A percentile compares a stretch with the other conserved stretches of the same genome.
phyloP scores from a whole-genome alignment of 192 early-diverging fungal species.

The Globomyces pollinis-pini region DNA sequence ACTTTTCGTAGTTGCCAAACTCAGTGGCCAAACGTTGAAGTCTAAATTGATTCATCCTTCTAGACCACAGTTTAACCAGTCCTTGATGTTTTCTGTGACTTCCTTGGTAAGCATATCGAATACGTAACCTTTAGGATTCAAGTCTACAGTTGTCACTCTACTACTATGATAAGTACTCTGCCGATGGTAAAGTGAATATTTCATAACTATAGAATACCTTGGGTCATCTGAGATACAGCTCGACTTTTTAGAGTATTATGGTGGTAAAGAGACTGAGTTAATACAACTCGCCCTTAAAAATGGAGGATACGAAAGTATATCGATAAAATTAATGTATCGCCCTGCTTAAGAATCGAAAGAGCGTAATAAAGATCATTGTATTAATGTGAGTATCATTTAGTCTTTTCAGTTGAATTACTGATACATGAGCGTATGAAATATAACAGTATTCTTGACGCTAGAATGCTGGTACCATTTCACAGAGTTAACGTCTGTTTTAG shows the following conservation, averaged over 20 bases:
- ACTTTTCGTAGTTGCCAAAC: slow-evolving; percentile 17
- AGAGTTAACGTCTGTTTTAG: too few relatives aligned
- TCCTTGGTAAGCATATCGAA: too few relatives aligned
- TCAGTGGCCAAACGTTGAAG: slow-evolving; percentile 21
- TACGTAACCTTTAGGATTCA: too few relatives aligned
- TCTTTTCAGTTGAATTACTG: too few relatives aligned
- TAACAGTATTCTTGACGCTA: too few relatives aligned
- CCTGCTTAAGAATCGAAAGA: too few relatives aligned
- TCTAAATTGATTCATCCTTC: slow-evolving; percentile 15
- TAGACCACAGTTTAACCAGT: slow-evolving; percentile 24
- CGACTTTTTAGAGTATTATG: slow-evolving; percentile 41
- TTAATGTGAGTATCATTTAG: too few relatives aligned
- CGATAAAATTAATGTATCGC: background rate
- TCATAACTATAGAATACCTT: slow-evolving; percentile 20
- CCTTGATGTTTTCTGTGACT: slow-evolving; percentile 26
- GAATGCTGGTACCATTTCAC: too few relatives aligned
- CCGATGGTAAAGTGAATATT: slow-evolving; percentile 29
- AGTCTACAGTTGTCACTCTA: slow-evolving; percentile 24
- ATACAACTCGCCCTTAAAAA: slow-evolving; percentile 22
- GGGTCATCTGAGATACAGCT: slow-evolving; percentile 27
- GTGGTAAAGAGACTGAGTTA: slow-evolving; percentile 30
- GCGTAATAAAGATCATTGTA: too few relatives aligned
- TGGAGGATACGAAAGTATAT: background rate
- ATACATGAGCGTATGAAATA: too few relatives aligned
- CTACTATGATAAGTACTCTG: slow-evolving; percentile 36